phyloP scores from a whole-genome alignment of 1,284 basidiomycete species.

The Tilletiaria anomala region DNA sequence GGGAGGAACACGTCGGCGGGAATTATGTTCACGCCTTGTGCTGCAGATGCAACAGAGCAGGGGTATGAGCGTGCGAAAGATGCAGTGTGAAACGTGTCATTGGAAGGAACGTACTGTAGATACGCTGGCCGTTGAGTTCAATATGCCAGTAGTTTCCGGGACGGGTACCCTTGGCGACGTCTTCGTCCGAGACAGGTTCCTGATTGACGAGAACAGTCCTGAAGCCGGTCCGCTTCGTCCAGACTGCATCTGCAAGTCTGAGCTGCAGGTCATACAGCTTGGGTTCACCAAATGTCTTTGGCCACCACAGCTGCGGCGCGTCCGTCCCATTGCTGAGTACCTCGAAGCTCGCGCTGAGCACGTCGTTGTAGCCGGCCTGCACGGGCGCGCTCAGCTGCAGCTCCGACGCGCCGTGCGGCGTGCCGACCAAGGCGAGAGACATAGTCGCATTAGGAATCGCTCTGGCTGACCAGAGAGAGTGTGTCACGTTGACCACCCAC shows the following conservation, averaged over 20 bases:
- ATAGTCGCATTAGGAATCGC: no score
- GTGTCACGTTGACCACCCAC: slow-evolving; percentile 27
- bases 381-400: slow-evolving; percentile 5
- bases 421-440: no score
- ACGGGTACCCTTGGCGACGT: slow-evolving; percentile 7
- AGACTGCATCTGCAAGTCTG: slow-evolving; percentile 2
- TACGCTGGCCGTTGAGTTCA: slow-evolving; percentile 12
- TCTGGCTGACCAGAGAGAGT: slow-evolving; percentile 13
- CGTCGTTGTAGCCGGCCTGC: slow-evolving; percentile 7
- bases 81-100: slow-evolving; percentile 15
- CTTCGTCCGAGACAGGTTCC: slow-evolving; percentile 6
- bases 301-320: slow-evolving; percentile 23
- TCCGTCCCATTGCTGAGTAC: slow-evolving; percentile 6
- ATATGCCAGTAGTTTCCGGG: slow-evolving; percentile 18
- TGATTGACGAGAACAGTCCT: slow-evolving; percentile 21
- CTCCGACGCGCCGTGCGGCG: no score
- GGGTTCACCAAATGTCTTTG: slow-evolving; percentile 12
- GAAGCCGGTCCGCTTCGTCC: slow-evolving; percentile 14
- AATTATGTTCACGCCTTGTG: slow-evolving; percentile 18
- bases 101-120: slow-evolving; percentile 12
- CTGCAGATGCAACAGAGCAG: no score
- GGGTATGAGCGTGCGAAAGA: neutral
- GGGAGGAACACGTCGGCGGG: slow-evolving; percentile 14
- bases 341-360: slow-evolving; percentile 9
- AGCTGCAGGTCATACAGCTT: slow-evolving; percentile 13